Evolutionary conservation across 441 rosid genomes (phyloP).

Genomic region (Adansonia madagascariensis): DNA sequence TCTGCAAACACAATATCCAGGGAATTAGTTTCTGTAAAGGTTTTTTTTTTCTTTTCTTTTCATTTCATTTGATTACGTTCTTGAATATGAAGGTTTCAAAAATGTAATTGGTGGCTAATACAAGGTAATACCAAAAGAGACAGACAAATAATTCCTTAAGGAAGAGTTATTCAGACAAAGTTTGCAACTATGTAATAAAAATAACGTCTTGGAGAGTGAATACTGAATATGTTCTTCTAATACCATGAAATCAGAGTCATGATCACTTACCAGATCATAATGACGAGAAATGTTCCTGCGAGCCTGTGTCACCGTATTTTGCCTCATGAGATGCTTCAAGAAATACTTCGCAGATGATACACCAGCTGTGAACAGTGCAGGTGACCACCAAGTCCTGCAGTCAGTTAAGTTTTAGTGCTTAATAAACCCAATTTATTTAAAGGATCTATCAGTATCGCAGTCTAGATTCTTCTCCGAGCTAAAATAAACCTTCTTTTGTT

Average conservation of each 20-base stretch:
- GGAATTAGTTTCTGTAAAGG: background rate
- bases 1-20: conserved; percentile 40
- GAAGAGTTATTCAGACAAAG: background rate
- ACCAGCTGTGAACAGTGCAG: conserved; percentile 69
- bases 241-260: background rate
- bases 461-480: conserved; percentile 2
- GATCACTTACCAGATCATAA: conserved; percentile 73
- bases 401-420: background rate
- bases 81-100: no score
- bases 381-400: conserved; percentile 96
- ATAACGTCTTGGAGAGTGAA: background rate
- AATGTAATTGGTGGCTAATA: background rate
- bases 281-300: conserved; percentile 88
- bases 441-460: background rate
- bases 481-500: conserved; percentile 57
- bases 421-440: background rate
- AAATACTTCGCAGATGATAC: conserved; percentile 74
- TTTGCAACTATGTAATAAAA: background rate
- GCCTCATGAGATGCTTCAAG: conserved; percentile 60
- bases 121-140: background rate
- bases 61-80: no score
- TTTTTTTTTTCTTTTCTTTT: no score
- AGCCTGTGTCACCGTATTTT: conserved; percentile 88
- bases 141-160: background rate
- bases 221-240: background rate